phyloP scores from a whole-genome alignment of 108 stramenopile species.

The Nitzschia sp. region DNA sequence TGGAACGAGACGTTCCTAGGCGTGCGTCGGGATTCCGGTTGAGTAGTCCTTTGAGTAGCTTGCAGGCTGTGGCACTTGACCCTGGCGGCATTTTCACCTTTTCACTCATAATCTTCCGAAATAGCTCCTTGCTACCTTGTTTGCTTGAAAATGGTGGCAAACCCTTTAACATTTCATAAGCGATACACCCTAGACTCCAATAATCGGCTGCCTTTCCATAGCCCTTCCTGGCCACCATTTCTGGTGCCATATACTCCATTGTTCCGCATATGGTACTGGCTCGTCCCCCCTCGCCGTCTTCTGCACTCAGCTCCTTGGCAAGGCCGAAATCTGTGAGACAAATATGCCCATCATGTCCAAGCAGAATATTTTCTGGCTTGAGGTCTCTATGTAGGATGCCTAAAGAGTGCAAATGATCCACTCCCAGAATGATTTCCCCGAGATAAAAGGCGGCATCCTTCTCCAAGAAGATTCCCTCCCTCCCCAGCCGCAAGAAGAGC shows the following conservation, averaged over 20 bases:
- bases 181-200: slow-evolving; percentile 94
- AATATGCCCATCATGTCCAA: slow-evolving; percentile 89
- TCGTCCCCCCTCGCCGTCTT: slow-evolving; percentile 44
- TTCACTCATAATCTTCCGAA: slow-evolving; percentile 94
- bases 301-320: slow-evolving; percentile 83
- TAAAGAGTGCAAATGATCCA: slow-evolving; percentile 88
- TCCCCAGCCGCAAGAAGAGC: slow-evolving; percentile 83
- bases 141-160: slow-evolving; percentile 90
- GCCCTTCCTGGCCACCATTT: slow-evolving; percentile 93
- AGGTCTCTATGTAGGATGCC: slow-evolving; percentile 97
- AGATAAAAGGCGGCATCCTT: slow-evolving; percentile 91
- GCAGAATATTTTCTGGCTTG: slow-evolving; percentile 92
- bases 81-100: slow-evolving; percentile 92
- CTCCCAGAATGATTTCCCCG: slow-evolving; percentile 94
- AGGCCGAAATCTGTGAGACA: slow-evolving; percentile 97
- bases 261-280: slow-evolving; percentile 89
- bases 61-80: slow-evolving; percentile 73
- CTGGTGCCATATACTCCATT: slow-evolving; percentile 90
- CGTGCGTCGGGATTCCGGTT: slow-evolving; percentile 89
- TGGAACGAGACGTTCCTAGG: slow-evolving; percentile 85
- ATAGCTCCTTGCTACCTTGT: slow-evolving; percentile 87
- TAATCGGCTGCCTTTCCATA: slow-evolving; percentile 98
- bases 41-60: slow-evolving; percentile 89
- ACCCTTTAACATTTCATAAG: slow-evolving; percentile 97
- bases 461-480: slow-evolving; percentile 83